Percentiles rank a stretch among this genome's conserved stretches.
Conservation (phyloP, 805 yeast genomes). For the Candida takata region DNA sequence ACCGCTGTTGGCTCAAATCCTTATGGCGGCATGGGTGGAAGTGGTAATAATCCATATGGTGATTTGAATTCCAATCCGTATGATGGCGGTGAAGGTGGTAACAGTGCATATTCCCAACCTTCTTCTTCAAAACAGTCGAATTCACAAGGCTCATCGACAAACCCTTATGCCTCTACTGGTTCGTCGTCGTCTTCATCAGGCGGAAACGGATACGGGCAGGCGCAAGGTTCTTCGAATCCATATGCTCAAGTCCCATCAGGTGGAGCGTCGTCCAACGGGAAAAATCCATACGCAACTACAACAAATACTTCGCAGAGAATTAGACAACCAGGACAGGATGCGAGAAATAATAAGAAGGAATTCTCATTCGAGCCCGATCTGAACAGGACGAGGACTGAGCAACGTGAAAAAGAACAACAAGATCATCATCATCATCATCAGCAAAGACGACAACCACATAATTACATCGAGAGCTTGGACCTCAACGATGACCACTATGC, state of each 20-base stretch:
- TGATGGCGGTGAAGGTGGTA: not conserved
- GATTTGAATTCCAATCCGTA: not conserved
- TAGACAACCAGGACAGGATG: slow-evolving; percentile 20
- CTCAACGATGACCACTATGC: slow-evolving; percentile 13
- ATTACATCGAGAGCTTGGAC: slow-evolving; percentile 7
- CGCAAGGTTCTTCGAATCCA: not conserved
- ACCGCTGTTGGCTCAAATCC: slow-evolving; percentile 9
- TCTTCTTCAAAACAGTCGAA: not conserved
- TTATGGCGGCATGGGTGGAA: slow-evolving; percentile 6
- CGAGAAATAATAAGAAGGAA: slow-evolving; percentile 2
- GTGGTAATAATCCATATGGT: slow-evolving; percentile 7
- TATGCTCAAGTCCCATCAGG: not conserved
- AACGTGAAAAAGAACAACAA: slow-evolving; percentile 1
- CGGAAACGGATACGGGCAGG: too few species aligned
- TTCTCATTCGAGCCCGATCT: slow-evolving; percentile 10
- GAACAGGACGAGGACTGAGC: slow-evolving; percentile 5
- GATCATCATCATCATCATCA: slow-evolving; percentile 7
- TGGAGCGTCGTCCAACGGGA: not conserved
- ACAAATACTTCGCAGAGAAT: slow-evolving; percentile 2
- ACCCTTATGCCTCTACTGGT: not conserved
- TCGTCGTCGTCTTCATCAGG: not conserved
- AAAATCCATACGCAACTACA: not conserved
- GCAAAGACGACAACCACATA: slow-evolving; percentile 6
- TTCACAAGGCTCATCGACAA: not conserved
- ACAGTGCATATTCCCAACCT: not conserved